Base-by-base conservation (phyloP, 2,329 filamentous ascomycete species). In the Aspergillus terreus region DNA sequence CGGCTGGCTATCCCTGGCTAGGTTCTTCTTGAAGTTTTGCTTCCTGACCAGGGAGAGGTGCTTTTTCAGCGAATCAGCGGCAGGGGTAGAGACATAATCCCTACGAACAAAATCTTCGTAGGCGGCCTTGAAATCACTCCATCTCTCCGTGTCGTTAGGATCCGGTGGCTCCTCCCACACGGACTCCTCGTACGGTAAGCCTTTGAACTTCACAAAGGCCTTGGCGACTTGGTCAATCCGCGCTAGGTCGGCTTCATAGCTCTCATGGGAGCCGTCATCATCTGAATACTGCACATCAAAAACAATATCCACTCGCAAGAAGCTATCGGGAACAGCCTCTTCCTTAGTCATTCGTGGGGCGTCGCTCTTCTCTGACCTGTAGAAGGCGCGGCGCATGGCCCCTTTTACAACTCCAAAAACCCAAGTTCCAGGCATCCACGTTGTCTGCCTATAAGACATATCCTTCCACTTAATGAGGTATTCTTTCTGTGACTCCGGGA, bases 381-480 rank as follows among this genome's bases (percentile, higher is more conserved):
- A 76, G 67, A 97, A 99, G 0, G 90, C 78, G 9, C 78, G 82
- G 14, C 90, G 84, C 84, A 88, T 95, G 0, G 68, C 52, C 3
- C 71, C 62, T 11, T 80, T 73, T 14, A 82, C 81, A 9, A 87
- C 78, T 5, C 91, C 90, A 77, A 83, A 92, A 1, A 95, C 81
- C 94, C 94, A 99, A 14, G 87, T 80, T 11, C 92, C 94, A 9
- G 90, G 84, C 79, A 90, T 88, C 94, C 95, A 99, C 6, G 78
- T 79, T 48, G 88, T 90, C 58, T 89, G 86, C 56, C 85, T 87
- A 63, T 96, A 95, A 0, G 92, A 96, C 50, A 82, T 79, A 0
- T 78, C 77, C 42, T 87, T 84, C 90, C 92, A 97, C 66, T 94
- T 96, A 61, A 99, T 75, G 2, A 99, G 80, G 63, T 97, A 99